Conservation (phyloP, 805 yeast species). For the Candida nanaspora region DNA sequence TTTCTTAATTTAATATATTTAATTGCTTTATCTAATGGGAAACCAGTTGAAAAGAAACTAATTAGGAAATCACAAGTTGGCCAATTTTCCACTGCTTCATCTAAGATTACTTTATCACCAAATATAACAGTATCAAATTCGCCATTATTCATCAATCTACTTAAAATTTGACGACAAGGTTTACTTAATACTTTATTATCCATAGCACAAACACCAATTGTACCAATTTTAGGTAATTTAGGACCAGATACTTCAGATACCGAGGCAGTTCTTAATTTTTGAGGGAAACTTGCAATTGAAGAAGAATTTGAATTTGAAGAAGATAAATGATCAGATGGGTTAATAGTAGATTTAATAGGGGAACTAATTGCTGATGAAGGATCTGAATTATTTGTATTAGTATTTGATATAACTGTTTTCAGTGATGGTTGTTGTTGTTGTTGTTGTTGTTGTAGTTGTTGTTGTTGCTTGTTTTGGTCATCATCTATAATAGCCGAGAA, state of each 20-base stretch:
- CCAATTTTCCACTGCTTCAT: slow-evolving; percentile 93
- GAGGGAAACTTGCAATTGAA: not conserved
- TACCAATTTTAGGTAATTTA: slow-evolving; percentile 69
- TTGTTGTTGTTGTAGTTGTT: no score
- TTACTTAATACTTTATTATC: slow-evolving; percentile 93
- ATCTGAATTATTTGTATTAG: not conserved
- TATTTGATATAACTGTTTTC: not conserved
- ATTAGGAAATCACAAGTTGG: slow-evolving; percentile 96
- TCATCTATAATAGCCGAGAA: no score
- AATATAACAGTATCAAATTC: slow-evolving; percentile 95
- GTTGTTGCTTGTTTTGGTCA: no score
- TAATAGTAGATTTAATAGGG: not conserved
- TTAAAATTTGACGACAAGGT: slow-evolving; percentile 89
- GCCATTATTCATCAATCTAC: slow-evolving; percentile 81
- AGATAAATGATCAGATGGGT: no score
- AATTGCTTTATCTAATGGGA: slow-evolving; percentile 94
- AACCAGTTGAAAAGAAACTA: slow-evolving; percentile 91
- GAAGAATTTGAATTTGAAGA: not conserved
- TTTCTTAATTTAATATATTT: slow-evolving; percentile 81
- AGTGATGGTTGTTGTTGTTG: not conserved
- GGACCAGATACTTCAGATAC: slow-evolving; percentile 37
- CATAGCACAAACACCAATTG: slow-evolving; percentile 98
- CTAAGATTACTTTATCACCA: slow-evolving; percentile 94
- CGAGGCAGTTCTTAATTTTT: slow-evolving; percentile 23
- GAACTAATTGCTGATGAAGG: not conserved